A percentile compares a stretch with the other conserved stretches of the same genome.
phyloP scores from a whole-genome alignment of 768 basidiomycete genomes.

The Rhodotorula sphaerocarpa region DNA sequence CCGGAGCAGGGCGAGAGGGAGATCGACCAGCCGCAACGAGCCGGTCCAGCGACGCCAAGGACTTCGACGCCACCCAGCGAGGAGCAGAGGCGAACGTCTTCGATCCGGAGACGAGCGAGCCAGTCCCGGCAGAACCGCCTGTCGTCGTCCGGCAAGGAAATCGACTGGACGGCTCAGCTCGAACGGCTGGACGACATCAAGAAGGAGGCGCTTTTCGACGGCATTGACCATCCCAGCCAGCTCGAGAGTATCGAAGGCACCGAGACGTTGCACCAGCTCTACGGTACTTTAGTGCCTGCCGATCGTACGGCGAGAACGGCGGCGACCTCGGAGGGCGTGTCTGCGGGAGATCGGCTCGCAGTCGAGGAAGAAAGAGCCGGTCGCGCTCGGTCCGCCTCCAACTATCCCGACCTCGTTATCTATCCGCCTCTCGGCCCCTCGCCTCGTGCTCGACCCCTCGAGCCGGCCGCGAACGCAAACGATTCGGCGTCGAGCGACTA shows the following conservation, averaged over 20 bases:
- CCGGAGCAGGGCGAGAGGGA: neutral
- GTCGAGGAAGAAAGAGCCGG: neutral
- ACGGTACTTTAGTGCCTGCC: neutral
- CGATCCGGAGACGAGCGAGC: no score
- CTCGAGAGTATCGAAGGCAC: neutral
- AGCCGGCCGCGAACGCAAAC: neutral
- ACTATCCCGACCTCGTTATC: slow-evolving; percentile 1
- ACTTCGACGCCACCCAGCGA: slow-evolving; percentile 6
- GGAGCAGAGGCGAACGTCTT: neutral
- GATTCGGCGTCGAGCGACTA: neutral
- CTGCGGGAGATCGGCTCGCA: neutral
- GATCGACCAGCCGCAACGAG: neutral
- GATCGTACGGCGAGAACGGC: neutral
- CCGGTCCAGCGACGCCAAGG: neutral
- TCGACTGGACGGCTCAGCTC: slow-evolving; percentile 23
- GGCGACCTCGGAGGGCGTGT: neutral
- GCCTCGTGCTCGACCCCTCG: slow-evolving; percentile 10
- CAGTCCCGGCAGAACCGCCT: neutral
- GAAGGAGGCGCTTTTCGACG: slow-evolving; percentile 4
- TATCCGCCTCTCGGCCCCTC: slow-evolving; percentile 13
- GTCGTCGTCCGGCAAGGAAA: neutral
- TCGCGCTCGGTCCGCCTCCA: neutral
- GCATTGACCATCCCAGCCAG: slow-evolving; percentile 3
- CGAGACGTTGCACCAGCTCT: neutral
- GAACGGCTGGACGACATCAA: slow-evolving; percentile 11